A percentile compares a stretch with the other conserved stretches of the same genome.
Evolutionary conservation across 1,284 basidiomycete species (phyloP).

Genomic region (Sutorius eximius): DNA sequence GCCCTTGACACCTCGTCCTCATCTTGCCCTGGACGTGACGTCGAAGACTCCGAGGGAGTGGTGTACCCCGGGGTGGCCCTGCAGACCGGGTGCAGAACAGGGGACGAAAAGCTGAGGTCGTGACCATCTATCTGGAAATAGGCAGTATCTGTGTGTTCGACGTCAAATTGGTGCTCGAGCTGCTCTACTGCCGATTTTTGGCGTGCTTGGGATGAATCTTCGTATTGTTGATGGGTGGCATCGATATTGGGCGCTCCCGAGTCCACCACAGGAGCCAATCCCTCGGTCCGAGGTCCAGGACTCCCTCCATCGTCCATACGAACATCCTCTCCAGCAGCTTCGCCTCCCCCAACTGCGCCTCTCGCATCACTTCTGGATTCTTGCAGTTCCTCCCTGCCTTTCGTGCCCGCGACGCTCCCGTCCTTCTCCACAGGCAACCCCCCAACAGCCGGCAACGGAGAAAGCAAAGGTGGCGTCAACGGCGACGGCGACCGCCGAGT

Average conservation of each 20-base stretch:
- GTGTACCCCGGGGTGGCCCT: not conserved
- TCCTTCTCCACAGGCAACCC: not conserved
- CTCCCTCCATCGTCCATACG: not conserved
- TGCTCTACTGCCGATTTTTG: not conserved
- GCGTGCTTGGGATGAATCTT: not conserved
- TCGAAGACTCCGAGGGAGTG: slow-evolving; percentile 12
- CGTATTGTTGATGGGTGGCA: not conserved
- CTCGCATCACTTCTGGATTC: not conserved
- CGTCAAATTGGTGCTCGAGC: not conserved
- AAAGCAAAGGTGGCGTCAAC: slow-evolving; percentile 6
- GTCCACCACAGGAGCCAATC: not conserved
- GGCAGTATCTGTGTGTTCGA: not conserved
- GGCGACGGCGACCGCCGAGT: not conserved
- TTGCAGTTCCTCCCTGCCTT: not conserved
- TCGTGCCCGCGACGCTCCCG: not conserved
- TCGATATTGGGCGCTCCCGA: not conserved
- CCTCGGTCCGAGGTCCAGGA: not conserved
- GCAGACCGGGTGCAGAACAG: not conserved
- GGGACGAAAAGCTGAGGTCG: slow-evolving; percentile 2
- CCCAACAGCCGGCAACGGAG: not conserved
- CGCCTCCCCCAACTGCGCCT: not conserved
- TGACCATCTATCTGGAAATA: not conserved
- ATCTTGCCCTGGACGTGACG: slow-evolving; percentile 8
- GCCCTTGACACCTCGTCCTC: slow-evolving; percentile 24
- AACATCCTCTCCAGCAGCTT: not conserved